These are phyloP conservation scores for Chloromonas sp. DNA, from an alignment of 163 green algal genomes.

Conservation along the genomic window DNA sequence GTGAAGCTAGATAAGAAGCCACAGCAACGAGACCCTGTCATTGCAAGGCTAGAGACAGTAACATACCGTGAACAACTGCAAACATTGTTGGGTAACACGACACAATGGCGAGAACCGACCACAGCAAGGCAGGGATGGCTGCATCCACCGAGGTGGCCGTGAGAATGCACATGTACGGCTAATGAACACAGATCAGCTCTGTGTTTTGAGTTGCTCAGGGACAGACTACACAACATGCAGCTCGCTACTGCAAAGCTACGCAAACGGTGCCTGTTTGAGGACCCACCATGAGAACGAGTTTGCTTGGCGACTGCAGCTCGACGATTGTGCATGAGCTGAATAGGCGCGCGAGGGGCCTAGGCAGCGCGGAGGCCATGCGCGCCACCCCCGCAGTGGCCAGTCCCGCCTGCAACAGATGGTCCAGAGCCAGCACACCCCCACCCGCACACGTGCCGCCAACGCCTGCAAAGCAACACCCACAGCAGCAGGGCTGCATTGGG, in stretches of 20 bases:
- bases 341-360: not conserved
- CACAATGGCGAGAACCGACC: no score
- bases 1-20: no score
- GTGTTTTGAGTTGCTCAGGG: not conserved
- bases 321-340: slow-evolving; percentile 7
- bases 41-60: no score
- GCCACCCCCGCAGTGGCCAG: not conserved
- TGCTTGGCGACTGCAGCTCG: slow-evolving; percentile 3
- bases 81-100: no score
- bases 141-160: not conserved
- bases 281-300: not conserved
- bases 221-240: not conserved
- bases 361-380: not conserved
- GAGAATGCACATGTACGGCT: not conserved
- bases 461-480: not conserved
- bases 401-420: not conserved
- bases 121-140: not conserved
- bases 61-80: no score
- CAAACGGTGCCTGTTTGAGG: not conserved
- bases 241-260: not conserved
- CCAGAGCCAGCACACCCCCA: not conserved
- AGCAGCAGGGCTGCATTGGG: not conserved
- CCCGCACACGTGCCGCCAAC: not conserved
- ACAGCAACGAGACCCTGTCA: no score
- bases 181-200: not conserved